Percentiles rank a stretch among this genome's conserved stretches.
Evolutionary conservation across 2,329 filamentous ascomycete genomes (phyloP).

Genomic region (Sarocladiaceae sp.): DNA sequence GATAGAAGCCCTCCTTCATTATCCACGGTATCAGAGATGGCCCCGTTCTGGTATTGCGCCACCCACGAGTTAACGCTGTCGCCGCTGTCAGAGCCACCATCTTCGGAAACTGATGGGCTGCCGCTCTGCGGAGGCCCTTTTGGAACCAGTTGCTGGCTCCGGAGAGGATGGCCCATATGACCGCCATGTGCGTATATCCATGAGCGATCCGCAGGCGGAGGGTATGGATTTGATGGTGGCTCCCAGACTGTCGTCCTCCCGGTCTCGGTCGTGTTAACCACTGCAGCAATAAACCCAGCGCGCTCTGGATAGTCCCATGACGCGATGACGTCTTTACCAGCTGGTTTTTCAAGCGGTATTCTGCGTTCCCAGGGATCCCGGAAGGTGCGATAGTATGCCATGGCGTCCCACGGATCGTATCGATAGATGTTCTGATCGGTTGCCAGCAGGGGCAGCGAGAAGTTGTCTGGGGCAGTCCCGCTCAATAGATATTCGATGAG

Average conservation of each 20-base stretch:
- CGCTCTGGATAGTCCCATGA: background rate
- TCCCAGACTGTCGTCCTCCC: background rate
- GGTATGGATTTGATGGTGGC: background rate
- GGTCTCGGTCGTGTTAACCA: background rate
- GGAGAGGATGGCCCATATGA: background rate
- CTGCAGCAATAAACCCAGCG: background rate
- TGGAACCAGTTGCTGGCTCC: background rate
- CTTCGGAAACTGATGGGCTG: background rate
- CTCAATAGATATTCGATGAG: background rate
- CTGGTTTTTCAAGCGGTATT: background rate
- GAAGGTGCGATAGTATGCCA: background rate
- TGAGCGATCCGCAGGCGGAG: background rate
- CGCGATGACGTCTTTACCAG: background rate
- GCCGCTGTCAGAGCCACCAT: background rate
- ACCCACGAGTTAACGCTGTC: too few species aligned
- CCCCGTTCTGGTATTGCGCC: too few species aligned
- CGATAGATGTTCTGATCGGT: background rate
- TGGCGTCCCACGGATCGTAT: constrained; percentile 5
- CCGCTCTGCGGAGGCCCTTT: constrained; percentile 1
- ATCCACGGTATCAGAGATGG: too few species aligned
- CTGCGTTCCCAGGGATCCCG: constrained; percentile 8
- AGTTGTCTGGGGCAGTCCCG: background rate
- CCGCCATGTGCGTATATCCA: constrained; percentile 4
- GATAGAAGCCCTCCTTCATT: too few species aligned
- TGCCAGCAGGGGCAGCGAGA: background rate